Evolutionary conservation across 805 yeast genomes (phyloP).

Genomic region (Lipomyces spencermartinsiae): DNA sequence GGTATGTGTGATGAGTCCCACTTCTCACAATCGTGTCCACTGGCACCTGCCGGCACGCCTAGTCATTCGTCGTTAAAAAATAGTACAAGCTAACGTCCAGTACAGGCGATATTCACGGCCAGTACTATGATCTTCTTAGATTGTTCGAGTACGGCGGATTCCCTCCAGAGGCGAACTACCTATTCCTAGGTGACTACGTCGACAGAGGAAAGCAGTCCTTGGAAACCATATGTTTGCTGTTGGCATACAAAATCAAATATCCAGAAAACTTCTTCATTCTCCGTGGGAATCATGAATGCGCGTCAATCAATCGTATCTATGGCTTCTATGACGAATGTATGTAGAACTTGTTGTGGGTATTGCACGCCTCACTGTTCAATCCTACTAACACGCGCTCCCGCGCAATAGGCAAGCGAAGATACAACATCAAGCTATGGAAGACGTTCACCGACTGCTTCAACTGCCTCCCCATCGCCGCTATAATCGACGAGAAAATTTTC

Average conservation of each 20-base stretch:
- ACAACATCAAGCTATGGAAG: constrained; percentile 98
- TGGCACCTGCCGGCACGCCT: constrained; percentile 5
- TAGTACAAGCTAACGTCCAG: neutral
- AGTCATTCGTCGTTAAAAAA: neutral
- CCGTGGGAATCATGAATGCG: constrained; percentile 99
- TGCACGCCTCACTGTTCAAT: neutral
- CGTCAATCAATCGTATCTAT: constrained; percentile 95
- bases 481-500: constrained; percentile 95
- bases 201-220: constrained; percentile 98
- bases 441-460: constrained; percentile 98
- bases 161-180: constrained; percentile 97
- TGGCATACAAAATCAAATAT: constrained; percentile 96
- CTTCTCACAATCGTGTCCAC: neutral
- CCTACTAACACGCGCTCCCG: neutral
- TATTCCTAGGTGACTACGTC: constrained; percentile 95
- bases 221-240: constrained; percentile 90
- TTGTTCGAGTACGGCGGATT: constrained; percentile 98
- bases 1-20: constrained; percentile 23
- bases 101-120: constrained; percentile 95
- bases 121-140: constrained; percentile 93
- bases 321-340: constrained; percentile 96
- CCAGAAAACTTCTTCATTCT: constrained; percentile 97
- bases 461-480: constrained; percentile 98
- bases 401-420: constrained; percentile 74
- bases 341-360: neutral